Evolutionary conservation across 179 eudicot species (phyloP), one percentile per base, ranked within the genome.

Genomic region (Gypsophila paniculata): DNA sequence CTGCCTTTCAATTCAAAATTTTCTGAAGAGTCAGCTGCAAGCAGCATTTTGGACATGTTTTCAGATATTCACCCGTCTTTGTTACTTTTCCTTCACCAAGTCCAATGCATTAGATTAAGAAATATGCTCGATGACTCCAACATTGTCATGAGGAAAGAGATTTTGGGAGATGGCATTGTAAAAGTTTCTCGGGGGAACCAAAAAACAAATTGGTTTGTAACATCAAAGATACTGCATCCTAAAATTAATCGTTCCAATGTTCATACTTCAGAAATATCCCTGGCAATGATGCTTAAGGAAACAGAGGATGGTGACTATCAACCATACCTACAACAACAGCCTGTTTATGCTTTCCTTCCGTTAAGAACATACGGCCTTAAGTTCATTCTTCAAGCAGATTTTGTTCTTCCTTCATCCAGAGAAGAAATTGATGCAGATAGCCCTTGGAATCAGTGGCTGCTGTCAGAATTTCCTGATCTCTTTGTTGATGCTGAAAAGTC

Each of bases 391-490:
- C 98, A 92, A 77, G 98, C 91, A 64, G 98, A 92, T 81, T 92
- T 92, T 85, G 85, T 87, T 77, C 93, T 92, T 74, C 91, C 98
- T 65, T 92, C 96, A 23, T 92, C 98, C 62, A 84, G 98, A 80
- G 96, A 92, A 80, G 98, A 88, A 69, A 91, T 92, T 75, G 96
- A 87, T 73, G 91, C 84, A 65, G 88, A 88, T 81, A 92, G 90
- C 72, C 89, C 91, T 6, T 92, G 98, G 98, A 92, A 92, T 73
- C 94, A 90, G 71, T 90, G 96, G 96, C 82, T 92, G 65, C 63
- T 90, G 54, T 87, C 98, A 25, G 89, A 87, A 71, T 87, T 88
- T 72, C 98, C 96, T 75, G 83, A 58, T 72, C 81, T 92, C 6
- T 65, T 65, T 65, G 91, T 94, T 72, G 66, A 66, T 80, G 90